phyloP scores from a whole-genome alignment of 2,329 filamentous ascomycete species.

The Aureobasidium leucospermi region DNA sequence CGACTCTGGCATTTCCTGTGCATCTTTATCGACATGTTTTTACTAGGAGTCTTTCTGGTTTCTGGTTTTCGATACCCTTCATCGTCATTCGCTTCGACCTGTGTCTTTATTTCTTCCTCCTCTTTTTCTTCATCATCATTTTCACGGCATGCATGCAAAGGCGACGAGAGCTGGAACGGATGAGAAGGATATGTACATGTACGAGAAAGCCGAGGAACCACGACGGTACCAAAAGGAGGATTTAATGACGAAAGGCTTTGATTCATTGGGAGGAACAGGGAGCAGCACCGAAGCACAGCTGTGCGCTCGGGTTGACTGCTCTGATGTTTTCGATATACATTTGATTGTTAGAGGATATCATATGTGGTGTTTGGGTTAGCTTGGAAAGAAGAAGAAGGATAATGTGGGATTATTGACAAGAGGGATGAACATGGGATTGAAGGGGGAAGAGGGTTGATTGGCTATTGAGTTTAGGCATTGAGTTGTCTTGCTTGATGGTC shows the following conservation, averaged over 20 bases:
- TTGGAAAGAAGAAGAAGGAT: background rate
- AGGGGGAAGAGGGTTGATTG: background rate
- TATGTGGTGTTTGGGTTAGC: background rate
- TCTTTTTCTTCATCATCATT: background rate
- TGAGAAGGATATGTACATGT: background rate
- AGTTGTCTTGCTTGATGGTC: background rate
- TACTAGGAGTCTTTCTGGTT: background rate
- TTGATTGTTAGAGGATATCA: constrained; percentile 2
- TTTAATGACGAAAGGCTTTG: background rate
- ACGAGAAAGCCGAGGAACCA: background rate
- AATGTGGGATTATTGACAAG: constrained; percentile 1
- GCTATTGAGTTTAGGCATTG: background rate
- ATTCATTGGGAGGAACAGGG: background rate
- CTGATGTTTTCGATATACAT: background rate
- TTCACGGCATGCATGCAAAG: constrained; percentile 1
- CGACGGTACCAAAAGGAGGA: background rate
- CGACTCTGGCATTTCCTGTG: background rate
- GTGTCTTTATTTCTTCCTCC: constrained; percentile 4
- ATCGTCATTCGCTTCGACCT: constrained; percentile 13
- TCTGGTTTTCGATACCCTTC: constrained; percentile 9
- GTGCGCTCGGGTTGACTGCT: background rate
- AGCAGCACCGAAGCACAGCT: background rate
- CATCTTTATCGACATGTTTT: background rate
- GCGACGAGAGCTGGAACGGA: background rate
- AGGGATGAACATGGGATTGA: background rate